Evolutionary conservation across 352 stramenopile species (phyloP), one percentile per base, ranked within the genome.

Genomic region (Aphanomyces invadans): DNA sequence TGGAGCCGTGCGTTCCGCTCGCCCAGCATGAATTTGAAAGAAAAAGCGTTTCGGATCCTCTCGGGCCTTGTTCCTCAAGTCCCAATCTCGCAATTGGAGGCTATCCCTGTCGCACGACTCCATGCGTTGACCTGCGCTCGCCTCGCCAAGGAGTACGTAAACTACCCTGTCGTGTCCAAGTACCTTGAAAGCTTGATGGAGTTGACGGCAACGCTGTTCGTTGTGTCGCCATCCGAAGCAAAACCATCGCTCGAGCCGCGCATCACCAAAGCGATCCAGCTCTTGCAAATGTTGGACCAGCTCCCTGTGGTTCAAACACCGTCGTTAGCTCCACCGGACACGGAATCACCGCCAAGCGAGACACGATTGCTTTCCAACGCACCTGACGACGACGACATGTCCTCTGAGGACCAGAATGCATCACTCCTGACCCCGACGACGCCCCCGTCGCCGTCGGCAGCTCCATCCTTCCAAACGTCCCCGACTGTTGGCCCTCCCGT

Each of bases 181-280:
- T 94, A 95, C 51, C 72, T 96, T 4, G 85, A 96, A 77, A 87
- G 81, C 48, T 74, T 96, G 15, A 69, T 88, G 3, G 88, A 96
- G 61, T 71, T 96, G 5, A 78, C 92, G n/a, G 80, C 87, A 12
- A 79, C 81, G 21, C 33, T 67, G 33, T 56, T 15, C 23, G 28
- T 67, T 28, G 19, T 48, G 29, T 19, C 42, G n/a, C 23, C 36
- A 11, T 48, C 19, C 32, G 60, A 38, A 28, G 15, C 60, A n/a
- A 9, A 36, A 19, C 26, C 11, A 21, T 51, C 60, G 19, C 29
- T 66, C 10, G 33, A 67, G 23, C 42, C 21, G 29, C 49, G 49
- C 11, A 57, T 57, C 36, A 26, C 49, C 17, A n/a, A 57, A 10
- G 21, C 49, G 49, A 57, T 57, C 23, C 7, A 57, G 36, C 12